Evolutionary conservation across 1,139 yeast genomes (phyloP), one percentile per base, ranked within the genome.

Genomic region (Nakaseomyces sp.): DNA sequence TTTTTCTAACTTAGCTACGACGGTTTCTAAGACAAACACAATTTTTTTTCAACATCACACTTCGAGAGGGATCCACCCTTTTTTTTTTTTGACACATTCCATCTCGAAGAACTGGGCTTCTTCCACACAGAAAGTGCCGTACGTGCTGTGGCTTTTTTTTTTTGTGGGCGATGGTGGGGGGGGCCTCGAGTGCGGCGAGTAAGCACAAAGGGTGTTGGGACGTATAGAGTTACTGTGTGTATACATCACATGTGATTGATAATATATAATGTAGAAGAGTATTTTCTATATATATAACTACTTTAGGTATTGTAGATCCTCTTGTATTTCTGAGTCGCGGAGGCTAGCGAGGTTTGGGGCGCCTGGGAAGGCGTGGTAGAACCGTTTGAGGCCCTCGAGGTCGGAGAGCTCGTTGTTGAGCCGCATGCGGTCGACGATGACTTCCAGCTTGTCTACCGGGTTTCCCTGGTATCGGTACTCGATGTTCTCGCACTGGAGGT

Each of bases 311-410:
- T 50, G 65, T 39, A 81, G 64, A 58, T 82, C 91, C 13, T 76
- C 78, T 43, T 71, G 67, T 15, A 79, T 70, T 56, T 82, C 89
- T n/a, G 77, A 77, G 25, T 73, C 77, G 22, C 76, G 67, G 38
- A 84, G 78, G 25, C 74, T 67, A 35, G 69, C 68, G 45, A 81
- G 64, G 43, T 69, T 66, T 24, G 75, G 73, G 0, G 86, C 83
- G n/a, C 81, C 76, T 2, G 91, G 88, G 53, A 81, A 73, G 13
- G 57, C 64, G 15, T 65, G 60, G 57, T 73, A 76, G 58, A 70
- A 76, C 50, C 70, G 68, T 37, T 71, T 63, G 47, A 79, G 62
- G 2, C 83, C 83, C 50, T 74, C 72, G 36, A 78, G 63, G 32
- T 74, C 69, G 38, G 83, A 81, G 45, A 79, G 58, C 57, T 77